A percentile compares a stretch with the other conserved stretches of the same genome.
These are phyloP conservation scores for Microdochium nivale DNA, from an alignment of 2,329 filamentous ascomycete species.

Conservation along the genomic window DNA sequence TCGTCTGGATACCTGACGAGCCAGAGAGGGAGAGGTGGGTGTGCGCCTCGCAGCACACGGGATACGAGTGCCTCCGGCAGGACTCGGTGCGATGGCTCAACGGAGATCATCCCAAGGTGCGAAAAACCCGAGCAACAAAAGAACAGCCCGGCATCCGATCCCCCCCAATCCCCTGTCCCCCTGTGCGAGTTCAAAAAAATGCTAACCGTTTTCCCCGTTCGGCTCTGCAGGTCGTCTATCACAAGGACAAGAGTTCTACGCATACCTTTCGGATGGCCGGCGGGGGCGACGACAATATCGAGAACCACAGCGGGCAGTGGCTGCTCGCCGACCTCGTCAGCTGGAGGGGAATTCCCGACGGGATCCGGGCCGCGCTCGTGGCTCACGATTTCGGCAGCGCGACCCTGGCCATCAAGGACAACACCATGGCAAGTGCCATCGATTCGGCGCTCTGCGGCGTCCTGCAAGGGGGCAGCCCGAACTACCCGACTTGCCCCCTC, in stretches of 20 bases:
- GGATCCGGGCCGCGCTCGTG: slow-evolving; percentile 10
- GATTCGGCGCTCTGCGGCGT: no score
- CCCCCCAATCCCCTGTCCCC: no score
- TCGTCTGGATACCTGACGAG: slow-evolving; percentile 16
- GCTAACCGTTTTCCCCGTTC: no score
- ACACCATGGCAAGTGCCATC: no score
- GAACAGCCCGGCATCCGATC: no score
- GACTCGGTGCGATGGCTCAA: slow-evolving; percentile 17
- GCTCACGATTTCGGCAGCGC: slow-evolving; percentile 17
- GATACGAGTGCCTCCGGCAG: slow-evolving; percentile 11
- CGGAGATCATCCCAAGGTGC: slow-evolving; percentile 8
- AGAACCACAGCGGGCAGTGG: slow-evolving; percentile 18
- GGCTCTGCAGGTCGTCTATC: no score
- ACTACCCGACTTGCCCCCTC: no score
- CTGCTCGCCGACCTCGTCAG: slow-evolving; percentile 17
- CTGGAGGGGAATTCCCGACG: slow-evolving; percentile 16
- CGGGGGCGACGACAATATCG: slow-evolving; percentile 14
- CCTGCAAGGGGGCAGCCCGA: no score
- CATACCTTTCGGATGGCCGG: slow-evolving; percentile 19
- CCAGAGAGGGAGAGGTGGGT: slow-evolving; percentile 12
- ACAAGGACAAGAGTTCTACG: slow-evolving; percentile 18
- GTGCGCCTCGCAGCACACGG: slow-evolving; percentile 17
- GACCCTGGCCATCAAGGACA: slow-evolving; percentile 16
- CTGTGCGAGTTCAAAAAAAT: no score
- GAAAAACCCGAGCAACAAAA: no score